Evolutionary conservation across 2,329 filamentous ascomycete genomes (phyloP).

Genomic region (Nemania sp.): DNA sequence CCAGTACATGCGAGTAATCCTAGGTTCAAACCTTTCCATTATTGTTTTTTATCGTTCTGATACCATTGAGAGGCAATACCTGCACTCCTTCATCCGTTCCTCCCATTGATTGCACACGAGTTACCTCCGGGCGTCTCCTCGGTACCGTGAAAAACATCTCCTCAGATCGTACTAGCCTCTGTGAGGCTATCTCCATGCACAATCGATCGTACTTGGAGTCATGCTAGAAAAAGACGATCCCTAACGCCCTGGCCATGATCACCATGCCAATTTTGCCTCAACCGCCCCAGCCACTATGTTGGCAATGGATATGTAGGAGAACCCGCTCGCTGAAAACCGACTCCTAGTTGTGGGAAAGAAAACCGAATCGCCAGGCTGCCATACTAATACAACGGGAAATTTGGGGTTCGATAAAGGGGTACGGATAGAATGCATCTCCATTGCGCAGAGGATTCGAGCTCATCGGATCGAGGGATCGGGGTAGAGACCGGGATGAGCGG

Average conservation of each 20-base stretch:
- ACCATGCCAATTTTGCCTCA: constrained; percentile 36
- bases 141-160: constrained; percentile 12
- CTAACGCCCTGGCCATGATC: constrained; percentile 33
- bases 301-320: constrained; percentile 31
- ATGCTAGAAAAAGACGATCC: constrained; percentile 33
- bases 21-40: constrained; percentile 13
- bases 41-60: too few species aligned
- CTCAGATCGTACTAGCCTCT: constrained; percentile 18
- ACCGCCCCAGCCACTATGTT: constrained; percentile 26
- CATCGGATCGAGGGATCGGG: background rate
- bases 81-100: background rate
- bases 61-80: constrained; percentile 2
- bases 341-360: constrained; percentile 31
- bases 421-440: constrained; percentile 1
- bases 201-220: constrained; percentile 28
- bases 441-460: background rate
- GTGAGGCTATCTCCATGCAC: constrained; percentile 18
- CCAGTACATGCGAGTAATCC: constrained; percentile 1
- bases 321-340: constrained; percentile 33
- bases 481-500: background rate
- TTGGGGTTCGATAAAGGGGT: constrained; percentile 6
- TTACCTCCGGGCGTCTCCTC: constrained; percentile 1
- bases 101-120: constrained; percentile 2
- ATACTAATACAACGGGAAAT: constrained; percentile 35
- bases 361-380: constrained; percentile 29